These are phyloP conservation scores for Cladosporium sp. DNA, from an alignment of 2,329 filamentous ascomycete genomes.

Conservation along the genomic window DNA sequence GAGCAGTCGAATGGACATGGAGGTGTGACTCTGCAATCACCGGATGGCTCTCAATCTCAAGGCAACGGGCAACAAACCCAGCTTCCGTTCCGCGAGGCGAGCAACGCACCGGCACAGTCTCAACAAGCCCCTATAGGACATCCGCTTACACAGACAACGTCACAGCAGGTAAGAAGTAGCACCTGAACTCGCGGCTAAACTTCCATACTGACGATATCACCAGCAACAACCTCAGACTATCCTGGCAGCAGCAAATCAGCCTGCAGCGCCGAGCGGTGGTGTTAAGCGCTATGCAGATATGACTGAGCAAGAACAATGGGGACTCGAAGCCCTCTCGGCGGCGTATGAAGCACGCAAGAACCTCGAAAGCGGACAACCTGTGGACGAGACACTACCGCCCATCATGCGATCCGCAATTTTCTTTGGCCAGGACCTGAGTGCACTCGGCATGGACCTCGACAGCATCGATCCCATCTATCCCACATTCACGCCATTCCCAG, in stretches of 20 bases:
- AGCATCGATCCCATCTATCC: constrained; percentile 56
- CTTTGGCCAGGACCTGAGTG: constrained; percentile 65
- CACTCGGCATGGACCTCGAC: constrained; percentile 65
- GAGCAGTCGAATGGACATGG: constrained; percentile 29
- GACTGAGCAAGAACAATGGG: constrained; percentile 62
- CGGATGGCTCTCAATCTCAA: constrained; percentile 24
- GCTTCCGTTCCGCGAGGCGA: constrained; percentile 32
- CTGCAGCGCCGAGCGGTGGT: constrained; percentile 22
- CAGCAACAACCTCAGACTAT: constrained; percentile 17
- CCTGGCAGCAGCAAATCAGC: constrained; percentile 8
- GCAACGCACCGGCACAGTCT: constrained; percentile 25
- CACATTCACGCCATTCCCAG: constrained; percentile 66
- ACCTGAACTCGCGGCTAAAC: constrained; percentile 25
- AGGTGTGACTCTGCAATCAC: constrained; percentile 29
- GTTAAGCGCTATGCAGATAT: constrained; percentile 56
- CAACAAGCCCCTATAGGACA: constrained; percentile 32
- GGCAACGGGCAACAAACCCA: constrained; percentile 31
- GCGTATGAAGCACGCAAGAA: constrained; percentile 39
- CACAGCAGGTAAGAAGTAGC: constrained; percentile 3
- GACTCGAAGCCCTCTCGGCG: constrained; percentile 62
- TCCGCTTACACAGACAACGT: constrained; percentile 14
- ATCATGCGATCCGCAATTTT: constrained; percentile 48
- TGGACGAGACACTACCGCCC: constrained; percentile 36
- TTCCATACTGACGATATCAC: neutral
- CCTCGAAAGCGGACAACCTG: constrained; percentile 30